A percentile compares a stretch with the other conserved stretches of the same genome.
phyloP scores from a whole-genome alignment of 352 stramenopile genomes.

The Globisporangium parvum region DNA sequence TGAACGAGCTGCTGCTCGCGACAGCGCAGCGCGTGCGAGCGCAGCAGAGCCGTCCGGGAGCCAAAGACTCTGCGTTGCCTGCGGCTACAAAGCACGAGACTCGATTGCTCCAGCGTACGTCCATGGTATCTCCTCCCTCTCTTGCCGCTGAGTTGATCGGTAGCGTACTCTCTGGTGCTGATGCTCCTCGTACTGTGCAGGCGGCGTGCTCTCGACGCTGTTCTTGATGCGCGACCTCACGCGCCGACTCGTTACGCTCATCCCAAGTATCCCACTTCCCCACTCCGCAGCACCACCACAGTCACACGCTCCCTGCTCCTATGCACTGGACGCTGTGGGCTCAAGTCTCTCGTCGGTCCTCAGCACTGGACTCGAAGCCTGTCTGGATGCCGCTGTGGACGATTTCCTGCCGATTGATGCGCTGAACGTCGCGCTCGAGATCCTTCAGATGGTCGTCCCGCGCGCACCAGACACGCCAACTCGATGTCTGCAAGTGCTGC shows the following conservation, averaged over 20 bases:
- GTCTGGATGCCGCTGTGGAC: constrained; percentile 32
- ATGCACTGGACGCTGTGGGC: constrained; percentile 24
- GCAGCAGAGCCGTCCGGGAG: constrained; percentile 1
- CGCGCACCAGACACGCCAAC: constrained; percentile 21
- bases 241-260: constrained; percentile 18
- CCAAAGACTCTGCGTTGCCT: not conserved
- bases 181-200: constrained; percentile 10
- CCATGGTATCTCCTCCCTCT: too few relatives aligned
- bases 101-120: constrained; percentile 29
- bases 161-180: not conserved
- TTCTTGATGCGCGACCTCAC: constrained; percentile 43
- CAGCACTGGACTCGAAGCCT: constrained; percentile 33
- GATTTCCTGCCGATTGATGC: constrained; percentile 24
- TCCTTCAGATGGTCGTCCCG: constrained; percentile 41
- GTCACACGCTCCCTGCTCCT: constrained; percentile 3
- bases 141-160: not conserved
- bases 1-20: constrained; percentile 35
- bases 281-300: not conserved
- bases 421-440: constrained; percentile 46
- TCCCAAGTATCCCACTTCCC: constrained; percentile 12
- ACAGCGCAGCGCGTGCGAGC: constrained; percentile 17
- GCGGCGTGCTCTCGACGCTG: constrained; percentile 26
- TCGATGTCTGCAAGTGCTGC: constrained; percentile 15
- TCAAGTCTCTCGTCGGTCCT: constrained; percentile 37
- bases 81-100: constrained; percentile 7